Evolutionary conservation across 1,284 basidiomycete genomes (phyloP), one percentile per base, ranked within the genome.

Genomic region (Coniferiporia weirii): DNA sequence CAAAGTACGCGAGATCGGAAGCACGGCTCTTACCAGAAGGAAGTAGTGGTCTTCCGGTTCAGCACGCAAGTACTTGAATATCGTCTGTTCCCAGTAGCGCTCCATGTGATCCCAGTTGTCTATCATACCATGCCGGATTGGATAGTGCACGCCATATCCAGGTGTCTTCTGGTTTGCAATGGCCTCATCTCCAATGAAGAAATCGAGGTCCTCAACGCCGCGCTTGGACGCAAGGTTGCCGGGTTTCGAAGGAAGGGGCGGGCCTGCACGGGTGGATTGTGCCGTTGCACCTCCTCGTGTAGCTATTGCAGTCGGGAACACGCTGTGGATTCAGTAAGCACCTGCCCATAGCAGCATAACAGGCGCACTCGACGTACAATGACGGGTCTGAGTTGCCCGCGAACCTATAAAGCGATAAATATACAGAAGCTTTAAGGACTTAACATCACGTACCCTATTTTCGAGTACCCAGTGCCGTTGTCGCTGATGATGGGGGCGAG

Each of bases 41-140:
- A 98, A 98, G 74, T 98, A 93, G 74, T 99, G 97, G 75, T 99
- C 97, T 75, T 99, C 97, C 12, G 97, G 97, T 75, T 99, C 97
- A 12, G 95, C 95, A 61, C 96, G 84, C 63, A 99, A 81, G 77
- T 99, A 99, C 77, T 99, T 99, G 87, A 99, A 99, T 82, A 99
- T 99, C 66, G 91, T 94, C 79, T 99, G 96, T 74, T 98, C 95
- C 97, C 96, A 99, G 76, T 95, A 99, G 9, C 97, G 81, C 74
- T 99, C 97, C 97, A 99, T 99, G 68, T 97, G 87, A 75, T 99
- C 97, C 97, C 97, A 99, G 71, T 99, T 98, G 66, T 99, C 97
- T 70, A 99, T 98, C 86, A 94, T 89, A 43, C 97, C 97, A 71
- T 99, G 97, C 58, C 92, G 85, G 70, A 99, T 98, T 20, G 97